Evolutionary conservation across 2,329 filamentous ascomycete genomes (phyloP), one percentile per base, ranked within the genome.

Genomic region (Alternaria longipes): DNA sequence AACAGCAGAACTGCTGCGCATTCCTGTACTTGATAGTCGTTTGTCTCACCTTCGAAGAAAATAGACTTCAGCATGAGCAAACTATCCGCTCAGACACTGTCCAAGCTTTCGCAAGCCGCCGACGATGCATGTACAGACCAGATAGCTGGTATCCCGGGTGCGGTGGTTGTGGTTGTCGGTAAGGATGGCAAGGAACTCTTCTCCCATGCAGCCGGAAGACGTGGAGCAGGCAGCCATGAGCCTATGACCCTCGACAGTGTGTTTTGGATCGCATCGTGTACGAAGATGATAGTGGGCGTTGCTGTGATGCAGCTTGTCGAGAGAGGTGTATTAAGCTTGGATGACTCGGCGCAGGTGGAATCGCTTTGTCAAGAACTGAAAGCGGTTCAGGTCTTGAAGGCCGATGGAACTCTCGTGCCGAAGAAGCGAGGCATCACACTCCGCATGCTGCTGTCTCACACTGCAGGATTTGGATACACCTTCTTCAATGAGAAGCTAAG

Each of bases 381-480:
- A 24, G 38, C 32, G 4, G 36, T 44, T 28, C 16, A 47, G 26
- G 36, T 51, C 30, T 20, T 54, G 20, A 11, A 34, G 34, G 32
- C 9, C 11, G 44, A 50, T 40, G 34, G 57, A 28, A 26, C 28
- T 5, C 53, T 60, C 8, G 20, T 38, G 18, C 51, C 57, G 50
- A 60, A 51, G 18, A 24, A 26, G 45, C 34, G 28, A 49, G 57
- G 36, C 49, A 52, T 47, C 34, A 44, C 32, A 16, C 40, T 46
- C 11, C 50, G 41, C 56, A 28, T 59, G 41, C 42, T 36, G 20
- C 56, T 47, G 26, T 22, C 30, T 18, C 41, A 54, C 16, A 59
- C 56, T 11, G 56, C 49, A 24, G 56, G 40, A 24, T 42, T 59
- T 47, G 56, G 26, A 40, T 44, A 54, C 28, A 40, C 41, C 41